Evolutionary conservation across 257 asterid genomes (phyloP), one percentile per base, ranked within the genome.

Genomic region (Linaria vulgaris): DNA sequence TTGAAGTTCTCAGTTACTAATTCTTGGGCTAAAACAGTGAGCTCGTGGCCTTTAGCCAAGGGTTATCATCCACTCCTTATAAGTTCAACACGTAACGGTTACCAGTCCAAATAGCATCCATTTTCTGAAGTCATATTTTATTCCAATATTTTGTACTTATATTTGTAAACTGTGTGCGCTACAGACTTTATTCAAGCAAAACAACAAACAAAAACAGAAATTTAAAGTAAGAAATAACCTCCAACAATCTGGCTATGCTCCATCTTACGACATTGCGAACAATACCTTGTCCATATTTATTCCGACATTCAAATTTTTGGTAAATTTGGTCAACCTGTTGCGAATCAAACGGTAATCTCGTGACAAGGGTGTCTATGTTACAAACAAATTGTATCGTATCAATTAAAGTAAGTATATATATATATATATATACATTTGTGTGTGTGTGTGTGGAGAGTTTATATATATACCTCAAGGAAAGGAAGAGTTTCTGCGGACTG

Each of bases 401-500:
- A 17, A 39, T 44, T 2, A 1, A 1, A 34, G 34, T 27, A 27
- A 2, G 6, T 6, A 27, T 27, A 27, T 27, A 27, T 27, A 6
- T 27, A 27, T 27, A 27, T 27, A 6, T 27, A 6, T 27, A 6
- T 27, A 6, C 34, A 27, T 6, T 3, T 3, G 34, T 27, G 6
- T 27, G 6, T 27, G 31, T 27, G 1, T 14, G 31, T 1, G 16
- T 6, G 3, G 22, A n/a, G n/a, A n/a, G n/a, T n/a, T 25, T 5
- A 27, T n/a, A 8, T 17, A 50, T 61, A 59, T 45, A 85, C 97
- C 94, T 87, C 81, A 48, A 91, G 61, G 77, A 84, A 79, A 47
- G 96, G 98, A 68, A 91, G 86, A 69, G 84, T 79, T 12, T 85
- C 74, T 1, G 94, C 88, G 17, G 95, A 81, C 50, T 91, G 90